These are phyloP conservation scores for Fusarium sp. DNA, from an alignment of 2,329 filamentous ascomycete genomes.

Conservation along the genomic window DNA sequence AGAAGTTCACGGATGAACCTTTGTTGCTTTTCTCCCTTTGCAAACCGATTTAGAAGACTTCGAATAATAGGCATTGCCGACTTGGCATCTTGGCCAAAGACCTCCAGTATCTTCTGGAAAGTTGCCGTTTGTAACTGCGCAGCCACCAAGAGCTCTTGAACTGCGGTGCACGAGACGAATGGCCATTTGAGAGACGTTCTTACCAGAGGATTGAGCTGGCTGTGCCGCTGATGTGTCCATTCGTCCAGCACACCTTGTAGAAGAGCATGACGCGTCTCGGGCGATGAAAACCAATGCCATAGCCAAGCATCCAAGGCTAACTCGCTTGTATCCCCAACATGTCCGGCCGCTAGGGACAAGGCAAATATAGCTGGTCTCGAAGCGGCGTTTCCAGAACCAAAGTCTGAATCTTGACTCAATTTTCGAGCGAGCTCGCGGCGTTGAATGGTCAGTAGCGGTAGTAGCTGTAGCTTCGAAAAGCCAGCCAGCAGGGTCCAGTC, in stretches of 20 bases:
- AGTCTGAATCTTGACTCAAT: background rate
- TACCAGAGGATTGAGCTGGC: rapidly evolving
- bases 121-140: background rate
- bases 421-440: background rate
- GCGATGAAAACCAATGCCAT: no score
- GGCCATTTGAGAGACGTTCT: rapidly evolving
- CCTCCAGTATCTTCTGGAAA: background rate
- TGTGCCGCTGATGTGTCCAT: background rate
- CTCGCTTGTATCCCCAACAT: background rate
- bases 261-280: background rate
- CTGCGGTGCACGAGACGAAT: background rate
- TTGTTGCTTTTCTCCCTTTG: background rate
- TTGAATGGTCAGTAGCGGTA: background rate
- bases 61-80: background rate
- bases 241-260: background rate
- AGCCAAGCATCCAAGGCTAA: background rate
- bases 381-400: background rate
- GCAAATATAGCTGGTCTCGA: background rate
- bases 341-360: background rate
- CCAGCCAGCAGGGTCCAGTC: background rate
- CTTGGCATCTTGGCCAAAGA: background rate
- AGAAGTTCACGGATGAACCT: background rate
- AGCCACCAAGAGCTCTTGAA: background rate
- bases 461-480: background rate
- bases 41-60: background rate